Evolutionary conservation across 2,329 filamentous ascomycete genomes (phyloP), one percentile per base, ranked within the genome.

Genomic region (Harringtonia lauricola): DNA sequence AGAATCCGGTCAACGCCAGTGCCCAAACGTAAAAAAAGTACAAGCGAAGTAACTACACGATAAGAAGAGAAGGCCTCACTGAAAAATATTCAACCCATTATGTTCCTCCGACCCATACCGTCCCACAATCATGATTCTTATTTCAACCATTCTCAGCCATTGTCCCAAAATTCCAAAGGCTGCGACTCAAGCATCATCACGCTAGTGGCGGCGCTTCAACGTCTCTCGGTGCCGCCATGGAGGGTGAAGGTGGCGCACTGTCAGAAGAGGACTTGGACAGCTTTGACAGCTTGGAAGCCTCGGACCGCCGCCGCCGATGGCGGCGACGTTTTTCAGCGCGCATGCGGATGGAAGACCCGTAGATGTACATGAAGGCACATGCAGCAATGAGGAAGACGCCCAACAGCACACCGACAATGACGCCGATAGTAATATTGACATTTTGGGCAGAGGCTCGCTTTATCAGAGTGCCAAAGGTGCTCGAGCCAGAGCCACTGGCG

Each of bases 341-440:
- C 21, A 45, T 35, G 7, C 46, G 44, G 5, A 51, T 35, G 1
- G 46, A 19, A 18, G 18, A 22, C 13, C 46, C 40, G 34, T 51
- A 51, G 10, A 46, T 44, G 22, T 45, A 48, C 8, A 50, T 31
- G 19, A 50, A 48, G 14, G 26, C 31, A 21, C 31, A n/a, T n/a
- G 33, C 29, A 12, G 19, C 43, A 17, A 37, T 12, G 14, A 47
- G 13, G n/a, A 51, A 51, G 12, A 46, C 17, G 7, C 34, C 41
- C 7, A 45, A 9, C 8, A 44, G 33, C 1, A 51, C 41, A 2
- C 41, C 41, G 3, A 51, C 48, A 29, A 51, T 22, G 39, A 51
- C 42, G 9, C 39, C 46, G 19, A 51, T 48, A 8, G 48, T 51
- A 34, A 49, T 36, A 24, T 51, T 51, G 34, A 43, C 47, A 26